Evolutionary conservation across 192 early-diverging fungal species (phyloP).

Genomic region (Gamsiella multidivaricata): DNA sequence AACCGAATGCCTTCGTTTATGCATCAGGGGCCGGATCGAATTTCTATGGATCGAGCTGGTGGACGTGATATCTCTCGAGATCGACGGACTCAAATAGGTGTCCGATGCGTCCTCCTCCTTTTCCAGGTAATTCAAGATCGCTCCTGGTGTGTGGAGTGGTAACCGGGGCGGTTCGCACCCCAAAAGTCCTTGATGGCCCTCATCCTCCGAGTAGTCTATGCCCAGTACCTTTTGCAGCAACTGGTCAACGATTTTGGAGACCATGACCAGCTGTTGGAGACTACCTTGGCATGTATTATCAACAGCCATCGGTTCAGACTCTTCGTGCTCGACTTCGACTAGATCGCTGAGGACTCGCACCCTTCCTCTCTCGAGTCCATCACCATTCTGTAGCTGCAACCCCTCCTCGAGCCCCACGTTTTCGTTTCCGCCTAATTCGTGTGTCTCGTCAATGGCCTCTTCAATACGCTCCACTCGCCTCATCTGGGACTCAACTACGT

Average conservation of each 20-base stretch:
- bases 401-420: neutral
- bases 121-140: conserved; percentile 22
- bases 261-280: conserved; percentile 21
- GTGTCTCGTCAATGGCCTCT: conserved; percentile 4
- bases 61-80: conserved; percentile 17
- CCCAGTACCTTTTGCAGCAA: conserved; percentile 31
- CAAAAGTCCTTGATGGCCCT: neutral
- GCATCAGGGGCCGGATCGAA: conserved; percentile 3
- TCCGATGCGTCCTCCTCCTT: conserved; percentile 13
- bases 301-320: neutral
- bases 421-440: neutral
- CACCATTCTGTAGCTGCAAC: neutral
- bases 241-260: conserved; percentile 17
- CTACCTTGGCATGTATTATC: conserved; percentile 15
- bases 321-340: neutral
- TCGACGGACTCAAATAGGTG: conserved; percentile 15
- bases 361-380: neutral
- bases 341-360: neutral
- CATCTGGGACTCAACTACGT: conserved; percentile 35
- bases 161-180: neutral
- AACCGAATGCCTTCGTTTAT: neutral
- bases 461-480: neutral
- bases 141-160: neutral
- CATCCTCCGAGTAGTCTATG: neutral
- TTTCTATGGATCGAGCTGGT: conserved; percentile 23